Conservation (phyloP, 2,329 filamentous ascomycete species). For the Arthroderma sp. region DNA sequence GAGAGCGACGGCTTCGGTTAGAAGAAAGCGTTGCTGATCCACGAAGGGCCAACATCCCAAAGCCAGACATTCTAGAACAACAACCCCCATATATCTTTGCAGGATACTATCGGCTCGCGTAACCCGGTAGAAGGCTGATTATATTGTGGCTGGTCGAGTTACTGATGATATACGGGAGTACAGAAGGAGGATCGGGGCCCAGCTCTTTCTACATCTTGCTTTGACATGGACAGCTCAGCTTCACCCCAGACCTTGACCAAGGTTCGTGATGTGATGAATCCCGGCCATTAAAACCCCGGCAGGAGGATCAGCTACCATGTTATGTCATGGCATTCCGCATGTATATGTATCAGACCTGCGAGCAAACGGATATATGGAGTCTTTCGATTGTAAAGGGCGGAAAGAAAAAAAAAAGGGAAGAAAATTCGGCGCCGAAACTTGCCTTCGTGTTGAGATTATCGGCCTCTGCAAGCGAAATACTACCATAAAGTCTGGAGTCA, state of each 20-base stretch:
- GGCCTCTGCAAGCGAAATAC: background rate
- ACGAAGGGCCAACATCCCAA: background rate
- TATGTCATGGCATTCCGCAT: no score
- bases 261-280: background rate
- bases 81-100: background rate
- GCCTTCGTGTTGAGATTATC: background rate
- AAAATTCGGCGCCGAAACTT: background rate
- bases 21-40: background rate
- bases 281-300: background rate
- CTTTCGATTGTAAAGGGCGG: no score
- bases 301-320: constrained; percentile 2
- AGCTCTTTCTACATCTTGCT: background rate
- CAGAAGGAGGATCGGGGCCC: background rate
- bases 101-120: background rate
- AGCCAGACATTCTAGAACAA: background rate
- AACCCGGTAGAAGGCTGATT: background rate
- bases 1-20: background rate
- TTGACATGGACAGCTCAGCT: constrained; percentile 1
- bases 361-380: no score
- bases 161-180: background rate
- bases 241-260: background rate
- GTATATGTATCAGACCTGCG: no score
- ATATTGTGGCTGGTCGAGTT: constrained; percentile 1
- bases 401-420: no score
- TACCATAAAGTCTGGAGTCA: no score